Conservation (phyloP, 176 grass and related monocot genomes). For the Poa annua region DNA sequence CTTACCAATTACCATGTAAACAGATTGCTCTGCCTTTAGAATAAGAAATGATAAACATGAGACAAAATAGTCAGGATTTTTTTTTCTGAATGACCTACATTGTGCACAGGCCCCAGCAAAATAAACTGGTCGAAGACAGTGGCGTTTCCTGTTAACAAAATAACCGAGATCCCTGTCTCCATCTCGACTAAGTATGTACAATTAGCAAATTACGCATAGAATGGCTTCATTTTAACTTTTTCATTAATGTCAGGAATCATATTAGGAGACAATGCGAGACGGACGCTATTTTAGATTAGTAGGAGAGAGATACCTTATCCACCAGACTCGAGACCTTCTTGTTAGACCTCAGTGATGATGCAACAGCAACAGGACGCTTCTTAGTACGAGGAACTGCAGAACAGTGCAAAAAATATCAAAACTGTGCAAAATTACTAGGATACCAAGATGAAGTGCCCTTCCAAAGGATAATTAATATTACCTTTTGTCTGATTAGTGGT, state of each 20-base stretch:
- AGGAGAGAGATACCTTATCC: constrained; percentile 70
- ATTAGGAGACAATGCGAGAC: not conserved
- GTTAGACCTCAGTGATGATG: constrained; percentile 80
- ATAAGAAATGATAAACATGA: constrained; percentile 11
- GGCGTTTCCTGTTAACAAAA: not conserved
- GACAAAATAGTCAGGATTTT: constrained; percentile 30
- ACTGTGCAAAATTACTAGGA: not conserved
- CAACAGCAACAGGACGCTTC: constrained; percentile 67
- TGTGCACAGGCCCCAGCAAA: not conserved
- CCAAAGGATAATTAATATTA: constrained; percentile 32
- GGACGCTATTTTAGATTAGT: not conserved
- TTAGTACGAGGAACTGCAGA: constrained; percentile 68
- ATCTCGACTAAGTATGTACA: not conserved
- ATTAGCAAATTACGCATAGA: constrained; percentile 3
- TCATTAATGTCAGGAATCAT: not conserved
- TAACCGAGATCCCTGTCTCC: not conserved
- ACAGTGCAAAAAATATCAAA: constrained; percentile 26
- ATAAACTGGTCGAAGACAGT: constrained; percentile 4
- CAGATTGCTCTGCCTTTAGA: constrained; percentile 35
- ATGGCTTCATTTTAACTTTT: not conserved
- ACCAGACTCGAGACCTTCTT: constrained; percentile 97
- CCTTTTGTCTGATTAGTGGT: constrained; percentile 72
- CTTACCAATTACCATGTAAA: constrained; percentile 50
- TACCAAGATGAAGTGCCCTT: constrained; percentile 5
- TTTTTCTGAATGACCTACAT: constrained; percentile 16